Conservation (phyloP, 2,329 filamentous ascomycete species). For the Exophiala mesophila region DNA sequence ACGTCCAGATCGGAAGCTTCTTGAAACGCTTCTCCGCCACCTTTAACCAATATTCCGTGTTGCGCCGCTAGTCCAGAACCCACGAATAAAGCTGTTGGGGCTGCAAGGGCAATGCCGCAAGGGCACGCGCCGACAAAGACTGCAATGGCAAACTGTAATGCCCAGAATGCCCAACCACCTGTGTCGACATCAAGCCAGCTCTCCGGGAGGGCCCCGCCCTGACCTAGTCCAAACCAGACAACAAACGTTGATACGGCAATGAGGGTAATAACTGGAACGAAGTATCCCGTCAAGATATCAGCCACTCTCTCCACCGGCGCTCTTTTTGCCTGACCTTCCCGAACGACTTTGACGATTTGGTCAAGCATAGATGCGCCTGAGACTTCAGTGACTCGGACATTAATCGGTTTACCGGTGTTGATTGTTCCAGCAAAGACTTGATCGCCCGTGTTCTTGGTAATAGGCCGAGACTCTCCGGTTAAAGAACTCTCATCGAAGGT, state of each 20-base stretch:
- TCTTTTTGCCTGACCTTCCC: conserved; percentile 87
- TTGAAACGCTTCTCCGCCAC: conserved; percentile 83
- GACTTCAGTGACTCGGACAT: conserved; percentile 84
- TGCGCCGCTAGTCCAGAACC: conserved; percentile 91
- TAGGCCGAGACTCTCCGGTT: conserved; percentile 91
- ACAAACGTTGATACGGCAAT: conserved; percentile 80
- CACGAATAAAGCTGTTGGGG: conserved; percentile 95
- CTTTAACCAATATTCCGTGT: conserved; percentile 93
- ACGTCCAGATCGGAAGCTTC: conserved; percentile 83
- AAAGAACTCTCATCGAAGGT: conserved; percentile 98
- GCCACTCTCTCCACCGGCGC: conserved; percentile 91
- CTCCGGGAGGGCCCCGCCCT: conserved; percentile 72
- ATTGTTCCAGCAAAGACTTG: conserved; percentile 86
- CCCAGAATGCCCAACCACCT: conserved; percentile 91
- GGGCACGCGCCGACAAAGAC: conserved; percentile 97
- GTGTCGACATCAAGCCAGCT: conserved; percentile 76
- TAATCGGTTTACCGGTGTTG: conserved; percentile 82
- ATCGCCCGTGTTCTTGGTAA: conserved; percentile 76
- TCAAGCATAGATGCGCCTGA: conserved; percentile 92
- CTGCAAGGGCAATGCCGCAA: conserved; percentile 87
- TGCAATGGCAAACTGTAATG: conserved; percentile 92
- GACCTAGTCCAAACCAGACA: conserved; percentile 89
- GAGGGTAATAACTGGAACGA: conserved; percentile 79
- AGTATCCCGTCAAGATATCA: conserved; percentile 84
- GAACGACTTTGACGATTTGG: conserved; percentile 93